Evolutionary conservation across 2,329 filamentous ascomycete genomes (phyloP).

Genomic region (Aureobasidium lini): DNA sequence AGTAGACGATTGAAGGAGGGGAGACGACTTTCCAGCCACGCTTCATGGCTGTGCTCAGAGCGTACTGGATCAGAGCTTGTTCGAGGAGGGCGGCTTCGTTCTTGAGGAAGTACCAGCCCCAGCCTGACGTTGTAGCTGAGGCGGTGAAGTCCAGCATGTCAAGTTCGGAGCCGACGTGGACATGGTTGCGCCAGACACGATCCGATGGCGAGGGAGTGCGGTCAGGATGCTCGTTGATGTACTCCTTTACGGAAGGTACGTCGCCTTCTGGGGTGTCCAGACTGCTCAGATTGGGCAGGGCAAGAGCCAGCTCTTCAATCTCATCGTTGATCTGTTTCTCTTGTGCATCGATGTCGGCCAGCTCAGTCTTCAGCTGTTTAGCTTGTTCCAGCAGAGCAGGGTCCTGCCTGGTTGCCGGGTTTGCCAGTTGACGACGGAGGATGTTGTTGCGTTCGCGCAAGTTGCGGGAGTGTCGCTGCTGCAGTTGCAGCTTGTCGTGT

Average conservation of each 20-base stretch:
- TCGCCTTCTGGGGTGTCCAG: slow-evolving; percentile 63
- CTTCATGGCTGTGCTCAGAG: slow-evolving; percentile 63
- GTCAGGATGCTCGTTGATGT: slow-evolving; percentile 66
- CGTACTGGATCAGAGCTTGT: slow-evolving; percentile 84
- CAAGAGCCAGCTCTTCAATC: slow-evolving; percentile 66
- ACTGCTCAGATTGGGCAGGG: slow-evolving; percentile 82
- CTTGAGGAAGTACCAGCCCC: slow-evolving; percentile 97
- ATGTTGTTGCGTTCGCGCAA: slow-evolving; percentile 61
- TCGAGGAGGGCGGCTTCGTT: slow-evolving; percentile 90
- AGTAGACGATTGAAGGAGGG: slow-evolving; percentile 86
- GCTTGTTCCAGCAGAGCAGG: slow-evolving; percentile 53
- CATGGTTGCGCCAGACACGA: slow-evolving; percentile 63
- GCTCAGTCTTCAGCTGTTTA: slow-evolving; percentile 54
- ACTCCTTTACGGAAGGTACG: slow-evolving; percentile 58
- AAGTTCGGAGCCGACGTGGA: slow-evolving; percentile 79
- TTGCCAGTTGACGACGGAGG: slow-evolving; percentile 32
- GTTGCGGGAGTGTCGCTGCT: slow-evolving; percentile 53
- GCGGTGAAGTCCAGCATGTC: slow-evolving; percentile 82
- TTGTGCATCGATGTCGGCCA: slow-evolving; percentile 53
- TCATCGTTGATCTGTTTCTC: slow-evolving; percentile 55
- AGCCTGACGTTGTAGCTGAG: slow-evolving; percentile 75
- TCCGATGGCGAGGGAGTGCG: slow-evolving; percentile 28
- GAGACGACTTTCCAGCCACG: slow-evolving; percentile 73
- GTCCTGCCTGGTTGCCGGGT: slow-evolving; percentile 14
- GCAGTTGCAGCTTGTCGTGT: slow-evolving; percentile 36